Evolutionary conservation across 1,284 basidiomycete genomes (phyloP).

Genomic region (Melanopsichium pennsylvanicum): DNA sequence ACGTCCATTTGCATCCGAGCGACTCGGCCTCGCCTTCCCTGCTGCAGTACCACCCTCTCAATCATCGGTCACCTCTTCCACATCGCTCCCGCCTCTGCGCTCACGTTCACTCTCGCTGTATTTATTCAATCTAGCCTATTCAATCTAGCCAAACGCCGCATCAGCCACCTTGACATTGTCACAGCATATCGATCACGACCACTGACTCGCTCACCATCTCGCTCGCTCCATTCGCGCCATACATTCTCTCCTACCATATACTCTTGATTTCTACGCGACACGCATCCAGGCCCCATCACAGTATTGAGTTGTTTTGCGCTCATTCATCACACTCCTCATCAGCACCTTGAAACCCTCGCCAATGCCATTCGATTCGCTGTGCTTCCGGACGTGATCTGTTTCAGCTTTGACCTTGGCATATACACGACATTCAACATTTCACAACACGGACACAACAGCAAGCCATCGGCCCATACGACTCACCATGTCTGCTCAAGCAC

Average conservation of each 20-base stretch:
- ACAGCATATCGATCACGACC: too few species aligned
- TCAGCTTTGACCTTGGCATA: not conserved
- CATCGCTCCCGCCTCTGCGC: not conserved
- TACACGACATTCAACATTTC: conserved; percentile 2
- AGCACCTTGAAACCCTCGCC: too few species aligned
- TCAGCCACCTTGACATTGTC: too few species aligned
- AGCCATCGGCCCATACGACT: not conserved
- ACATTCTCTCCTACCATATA: too few species aligned
- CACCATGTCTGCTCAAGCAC: conserved; percentile 51
- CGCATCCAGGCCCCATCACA: not conserved
- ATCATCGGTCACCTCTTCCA: not conserved
- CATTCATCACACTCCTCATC: too few species aligned
- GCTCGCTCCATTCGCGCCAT: not conserved
- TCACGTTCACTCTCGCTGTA: too few species aligned
- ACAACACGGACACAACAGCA: not conserved
- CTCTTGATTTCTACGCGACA: not conserved
- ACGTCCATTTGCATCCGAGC: too few species aligned
- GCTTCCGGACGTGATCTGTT: conserved; percentile 4
- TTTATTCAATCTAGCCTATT: too few species aligned
- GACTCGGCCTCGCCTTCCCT: too few species aligned
- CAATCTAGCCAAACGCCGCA: too few species aligned
- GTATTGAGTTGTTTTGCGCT: too few species aligned
- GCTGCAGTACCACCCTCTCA: too few species aligned
- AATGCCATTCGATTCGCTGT: conserved; percentile 1
- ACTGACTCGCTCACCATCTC: not conserved